phyloP scores from a whole-genome alignment of 2,329 filamentous ascomycete species.

The Botrytis sinoallii region DNA sequence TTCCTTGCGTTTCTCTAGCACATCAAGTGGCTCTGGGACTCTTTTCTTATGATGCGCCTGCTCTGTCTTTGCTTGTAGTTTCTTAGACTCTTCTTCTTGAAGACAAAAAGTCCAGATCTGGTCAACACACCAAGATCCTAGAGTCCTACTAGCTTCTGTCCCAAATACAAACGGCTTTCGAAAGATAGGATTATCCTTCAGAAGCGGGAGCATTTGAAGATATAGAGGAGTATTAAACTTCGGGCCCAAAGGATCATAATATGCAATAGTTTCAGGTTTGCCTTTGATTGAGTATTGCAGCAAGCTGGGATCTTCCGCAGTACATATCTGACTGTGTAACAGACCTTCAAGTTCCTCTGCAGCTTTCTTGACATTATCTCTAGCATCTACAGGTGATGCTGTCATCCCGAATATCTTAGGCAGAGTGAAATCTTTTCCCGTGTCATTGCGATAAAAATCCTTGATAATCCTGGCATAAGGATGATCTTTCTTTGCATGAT shows the following conservation, averaged over 20 bases:
- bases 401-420: conserved; percentile 95
- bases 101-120: conserved; percentile 73
- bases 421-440: conserved; percentile 44
- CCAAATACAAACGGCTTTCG: conserved; percentile 50
- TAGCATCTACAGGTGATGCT: conserved; percentile 86
- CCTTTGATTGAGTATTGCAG: conserved; percentile 59
- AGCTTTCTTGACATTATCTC: conserved; percentile 67
- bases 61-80: conserved; percentile 56
- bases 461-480: conserved; percentile 87
- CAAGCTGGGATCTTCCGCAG: conserved; percentile 59
- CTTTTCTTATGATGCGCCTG: conserved; percentile 39
- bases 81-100: conserved; percentile 57
- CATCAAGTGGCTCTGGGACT: conserved; percentile 35
- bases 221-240: conserved; percentile 65
- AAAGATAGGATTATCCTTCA: conserved; percentile 43
- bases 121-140: conserved; percentile 85
- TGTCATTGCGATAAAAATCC: conserved; percentile 65
- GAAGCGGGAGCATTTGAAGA: conserved; percentile 50
- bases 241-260: conserved; percentile 48
- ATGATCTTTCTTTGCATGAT: conserved; percentile 93
- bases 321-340: conserved; percentile 80
- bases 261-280: conserved; percentile 54
- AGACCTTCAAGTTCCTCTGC: conserved; percentile 72
- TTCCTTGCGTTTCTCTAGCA: conserved; percentile 51
- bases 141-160: conserved; percentile 56